Percentiles rank a stretch among this genome's conserved stretches.
phyloP scores from a whole-genome alignment of 305 asterid genomes.

The Stenogyne calaminthoides region DNA sequence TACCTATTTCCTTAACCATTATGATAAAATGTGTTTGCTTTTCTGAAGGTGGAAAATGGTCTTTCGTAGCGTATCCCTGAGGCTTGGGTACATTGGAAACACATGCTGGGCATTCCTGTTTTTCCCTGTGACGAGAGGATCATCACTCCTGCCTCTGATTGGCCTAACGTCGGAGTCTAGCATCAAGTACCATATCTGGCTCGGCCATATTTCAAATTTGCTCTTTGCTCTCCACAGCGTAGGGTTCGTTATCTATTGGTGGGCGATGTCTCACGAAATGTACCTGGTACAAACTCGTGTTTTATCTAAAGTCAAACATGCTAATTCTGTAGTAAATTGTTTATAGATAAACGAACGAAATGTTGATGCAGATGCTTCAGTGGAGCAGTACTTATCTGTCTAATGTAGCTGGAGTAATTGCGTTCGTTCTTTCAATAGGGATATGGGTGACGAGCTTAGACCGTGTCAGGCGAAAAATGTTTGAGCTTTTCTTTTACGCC shows the following conservation, averaged over 20 bases:
- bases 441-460: constrained; percentile 69
- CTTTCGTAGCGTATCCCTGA: constrained; percentile 58
- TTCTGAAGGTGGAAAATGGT: constrained; percentile 53
- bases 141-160: constrained; percentile 64
- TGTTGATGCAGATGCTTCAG: constrained; percentile 55
- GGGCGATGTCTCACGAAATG: constrained; percentile 52
- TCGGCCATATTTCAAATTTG: constrained; percentile 61
- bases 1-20: too few species aligned
- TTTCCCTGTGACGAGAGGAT: constrained; percentile 78
- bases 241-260: constrained; percentile 52
- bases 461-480: constrained; percentile 61
- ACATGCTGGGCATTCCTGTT: constrained; percentile 63
- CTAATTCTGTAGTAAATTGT: background rate
- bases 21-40: too few species aligned
- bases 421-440: constrained; percentile 52
- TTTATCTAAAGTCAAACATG: background rate
- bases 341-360: background rate
- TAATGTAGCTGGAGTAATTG: constrained; percentile 72
- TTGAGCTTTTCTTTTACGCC: constrained; percentile 33
- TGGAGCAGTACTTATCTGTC: constrained; percentile 60
- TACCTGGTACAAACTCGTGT: constrained; percentile 37
- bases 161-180: constrained; percentile 79
- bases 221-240: constrained; percentile 64
- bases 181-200: constrained; percentile 90
- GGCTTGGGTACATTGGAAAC: constrained; percentile 67